Evolutionary conservation across 1,284 basidiomycete species (phyloP).

Genomic region (Phylloboletellus chloephorus): DNA sequence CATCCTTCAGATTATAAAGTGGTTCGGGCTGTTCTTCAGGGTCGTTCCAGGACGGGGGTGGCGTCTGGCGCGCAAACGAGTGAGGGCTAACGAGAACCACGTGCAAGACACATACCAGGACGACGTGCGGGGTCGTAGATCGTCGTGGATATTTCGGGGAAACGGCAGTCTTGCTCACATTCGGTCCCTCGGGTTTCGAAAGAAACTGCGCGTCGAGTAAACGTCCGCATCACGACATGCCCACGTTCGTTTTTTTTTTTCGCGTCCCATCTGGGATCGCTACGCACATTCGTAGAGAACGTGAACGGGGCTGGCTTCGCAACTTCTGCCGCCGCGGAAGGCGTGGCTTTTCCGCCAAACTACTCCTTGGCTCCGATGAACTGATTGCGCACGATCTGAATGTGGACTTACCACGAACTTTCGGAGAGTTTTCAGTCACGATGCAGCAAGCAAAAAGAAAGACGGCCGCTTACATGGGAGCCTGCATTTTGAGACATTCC

Average conservation of each 20-base stretch:
- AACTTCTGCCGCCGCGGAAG: background rate
- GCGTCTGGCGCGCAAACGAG: background rate
- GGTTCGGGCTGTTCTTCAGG: background rate
- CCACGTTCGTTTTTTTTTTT: background rate
- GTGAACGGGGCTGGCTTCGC: constrained; percentile 7
- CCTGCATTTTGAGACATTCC: constrained; percentile 7
- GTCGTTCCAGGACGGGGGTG: background rate
- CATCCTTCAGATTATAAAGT: constrained; percentile 10
- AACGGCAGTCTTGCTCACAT: background rate
- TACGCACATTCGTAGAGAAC: constrained; percentile 7
- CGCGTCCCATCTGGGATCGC: background rate
- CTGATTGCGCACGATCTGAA: no score
- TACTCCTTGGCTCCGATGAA: background rate
- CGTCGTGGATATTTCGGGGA: background rate
- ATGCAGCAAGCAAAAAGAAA: background rate
- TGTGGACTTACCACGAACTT: constrained; percentile 11
- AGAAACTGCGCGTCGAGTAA: background rate
- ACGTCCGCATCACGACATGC: background rate
- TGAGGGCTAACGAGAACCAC: background rate
- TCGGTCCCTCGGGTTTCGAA: background rate
- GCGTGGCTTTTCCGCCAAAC: constrained; percentile 7
- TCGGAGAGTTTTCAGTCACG: background rate
- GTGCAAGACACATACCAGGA: background rate
- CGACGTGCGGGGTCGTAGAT: background rate
- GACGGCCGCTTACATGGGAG: background rate